Evolutionary conservation across 768 basidiomycete species (phyloP).

Genomic region (Panaeolus papilionaceus): DNA sequence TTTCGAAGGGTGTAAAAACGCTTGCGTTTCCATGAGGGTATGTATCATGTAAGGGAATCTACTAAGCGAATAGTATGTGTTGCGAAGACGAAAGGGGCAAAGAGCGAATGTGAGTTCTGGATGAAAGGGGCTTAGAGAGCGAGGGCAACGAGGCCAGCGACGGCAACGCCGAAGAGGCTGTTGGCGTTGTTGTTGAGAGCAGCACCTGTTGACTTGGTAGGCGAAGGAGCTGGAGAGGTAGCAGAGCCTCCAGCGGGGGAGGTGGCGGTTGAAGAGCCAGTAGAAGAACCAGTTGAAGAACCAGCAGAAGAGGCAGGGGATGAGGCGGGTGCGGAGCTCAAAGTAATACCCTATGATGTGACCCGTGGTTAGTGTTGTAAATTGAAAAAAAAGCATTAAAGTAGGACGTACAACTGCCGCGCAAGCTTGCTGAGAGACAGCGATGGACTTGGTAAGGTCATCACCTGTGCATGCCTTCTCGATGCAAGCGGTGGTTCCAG

Average conservation of each 20-base stretch:
- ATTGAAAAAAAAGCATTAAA: not conserved
- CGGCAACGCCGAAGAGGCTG: slow-evolving; percentile 47
- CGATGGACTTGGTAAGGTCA: slow-evolving; percentile 53
- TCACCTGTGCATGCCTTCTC: slow-evolving; percentile 46
- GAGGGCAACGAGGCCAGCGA: slow-evolving; percentile 50
- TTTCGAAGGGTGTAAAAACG: slow-evolving; percentile 14
- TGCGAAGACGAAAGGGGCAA: not conserved
- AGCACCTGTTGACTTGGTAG: slow-evolving; percentile 26
- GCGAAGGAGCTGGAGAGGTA: slow-evolving; percentile 28
- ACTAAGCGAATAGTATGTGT: not conserved
- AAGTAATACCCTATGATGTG: slow-evolving; percentile 55
- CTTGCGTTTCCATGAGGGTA: slow-evolving; percentile 17
- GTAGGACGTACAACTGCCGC: slow-evolving; percentile 52
- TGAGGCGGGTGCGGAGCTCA: slow-evolving; percentile 38
- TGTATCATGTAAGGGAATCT: not conserved
- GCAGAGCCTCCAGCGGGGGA: slow-evolving; percentile 16
- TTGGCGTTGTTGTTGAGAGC: slow-evolving; percentile 38
- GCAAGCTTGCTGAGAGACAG: slow-evolving; percentile 50
- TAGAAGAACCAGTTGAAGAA: slow-evolving; percentile 15
- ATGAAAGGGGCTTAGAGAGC: slow-evolving; percentile 41
- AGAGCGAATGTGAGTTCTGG: not conserved
- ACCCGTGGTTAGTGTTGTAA: slow-evolving; percentile 12
- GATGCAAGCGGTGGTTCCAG: slow-evolving; percentile 55
- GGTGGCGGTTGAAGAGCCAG: slow-evolving; percentile 19
- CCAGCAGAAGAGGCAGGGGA: slow-evolving; percentile 19